These are phyloP conservation scores for Sporothrix curviconia DNA, from an alignment of 2,329 filamentous ascomycete genomes.

Conservation along the genomic window DNA sequence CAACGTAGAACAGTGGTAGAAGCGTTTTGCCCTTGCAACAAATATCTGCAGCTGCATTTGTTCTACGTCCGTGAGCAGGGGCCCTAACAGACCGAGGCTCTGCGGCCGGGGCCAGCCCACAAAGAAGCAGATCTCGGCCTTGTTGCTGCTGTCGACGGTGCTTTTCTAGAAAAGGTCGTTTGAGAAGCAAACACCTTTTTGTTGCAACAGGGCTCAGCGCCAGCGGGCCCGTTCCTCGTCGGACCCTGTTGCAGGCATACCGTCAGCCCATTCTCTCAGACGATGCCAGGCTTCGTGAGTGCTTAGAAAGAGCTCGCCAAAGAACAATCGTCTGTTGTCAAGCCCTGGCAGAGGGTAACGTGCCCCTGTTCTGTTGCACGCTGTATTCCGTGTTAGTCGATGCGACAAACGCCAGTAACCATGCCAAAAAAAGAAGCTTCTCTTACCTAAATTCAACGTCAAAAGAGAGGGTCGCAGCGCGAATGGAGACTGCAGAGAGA, in stretches of 20 bases:
- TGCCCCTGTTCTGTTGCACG: no score
- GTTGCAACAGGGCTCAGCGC: background rate
- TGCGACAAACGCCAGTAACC: background rate
- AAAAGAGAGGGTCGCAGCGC: background rate
- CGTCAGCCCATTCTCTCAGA: background rate
- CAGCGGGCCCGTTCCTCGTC: no score
- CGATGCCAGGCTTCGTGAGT: background rate
- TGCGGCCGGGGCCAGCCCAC: background rate
- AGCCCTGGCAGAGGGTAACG: no score
- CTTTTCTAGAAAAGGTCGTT: background rate
- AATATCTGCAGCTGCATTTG: background rate
- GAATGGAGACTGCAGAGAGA: no score
- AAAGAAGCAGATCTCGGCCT: background rate
- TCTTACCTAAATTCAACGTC: background rate
- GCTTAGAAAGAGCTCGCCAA: no score
- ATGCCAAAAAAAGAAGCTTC: background rate
- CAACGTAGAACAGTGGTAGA: background rate
- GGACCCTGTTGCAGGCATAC: no score
- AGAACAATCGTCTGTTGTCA: background rate
- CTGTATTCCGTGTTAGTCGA: no score
- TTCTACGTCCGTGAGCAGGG: conserved; percentile 5
- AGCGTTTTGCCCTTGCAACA: background rate
- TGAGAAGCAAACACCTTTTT: background rate
- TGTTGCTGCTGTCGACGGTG: background rate
- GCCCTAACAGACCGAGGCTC: background rate